Evolutionary conservation across 2,329 filamentous ascomycete species (phyloP).

Genomic region (Emericellopsis cladophorae): DNA sequence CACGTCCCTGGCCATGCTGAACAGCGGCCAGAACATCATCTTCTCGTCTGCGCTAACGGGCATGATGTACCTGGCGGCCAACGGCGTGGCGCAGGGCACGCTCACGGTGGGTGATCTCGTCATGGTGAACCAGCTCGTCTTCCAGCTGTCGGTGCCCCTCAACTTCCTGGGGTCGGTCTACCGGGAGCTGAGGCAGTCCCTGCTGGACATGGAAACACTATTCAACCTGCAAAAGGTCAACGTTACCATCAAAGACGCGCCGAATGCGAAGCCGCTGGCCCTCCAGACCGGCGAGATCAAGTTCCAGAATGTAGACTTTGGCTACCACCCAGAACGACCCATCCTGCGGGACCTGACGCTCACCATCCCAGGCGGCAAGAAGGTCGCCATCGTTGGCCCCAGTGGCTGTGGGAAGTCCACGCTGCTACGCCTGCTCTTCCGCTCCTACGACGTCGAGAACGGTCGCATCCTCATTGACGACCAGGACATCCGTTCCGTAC

Average conservation of each 20-base stretch:
- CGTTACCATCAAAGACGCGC: slow-evolving; percentile 67
- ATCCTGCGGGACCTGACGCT: slow-evolving; percentile 77
- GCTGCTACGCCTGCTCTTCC: slow-evolving; percentile 78
- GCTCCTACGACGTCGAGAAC: slow-evolving; percentile 80
- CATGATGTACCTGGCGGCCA: slow-evolving; percentile 96
- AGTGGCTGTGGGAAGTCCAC: slow-evolving; percentile 96
- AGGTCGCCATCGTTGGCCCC: slow-evolving; percentile 89
- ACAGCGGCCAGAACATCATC: slow-evolving; percentile 92
- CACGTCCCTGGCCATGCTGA: slow-evolving; percentile 84
- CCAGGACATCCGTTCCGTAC: slow-evolving; percentile 79
- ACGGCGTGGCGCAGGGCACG: slow-evolving; percentile 69
- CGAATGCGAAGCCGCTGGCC: slow-evolving; percentile 58
- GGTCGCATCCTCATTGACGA: slow-evolving; percentile 86
- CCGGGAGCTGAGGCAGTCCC: slow-evolving; percentile 82
- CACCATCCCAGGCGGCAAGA: slow-evolving; percentile 89
- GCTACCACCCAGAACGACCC: slow-evolving; percentile 74
- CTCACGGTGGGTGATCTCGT: slow-evolving; percentile 92
- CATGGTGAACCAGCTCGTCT: slow-evolving; percentile 98
- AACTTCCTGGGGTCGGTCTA: slow-evolving; percentile 99
- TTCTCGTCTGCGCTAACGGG: slow-evolving; percentile 86
- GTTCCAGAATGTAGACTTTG: slow-evolving; percentile 92
- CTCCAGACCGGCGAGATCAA: slow-evolving; percentile 77
- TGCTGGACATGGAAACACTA: slow-evolving; percentile 96
- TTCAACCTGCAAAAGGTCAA: slow-evolving; percentile 98
- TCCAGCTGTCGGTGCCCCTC: slow-evolving; percentile 90